phyloP scores from a whole-genome alignment of 345 rosid genomes.

The Aurinia saxatilis region DNA sequence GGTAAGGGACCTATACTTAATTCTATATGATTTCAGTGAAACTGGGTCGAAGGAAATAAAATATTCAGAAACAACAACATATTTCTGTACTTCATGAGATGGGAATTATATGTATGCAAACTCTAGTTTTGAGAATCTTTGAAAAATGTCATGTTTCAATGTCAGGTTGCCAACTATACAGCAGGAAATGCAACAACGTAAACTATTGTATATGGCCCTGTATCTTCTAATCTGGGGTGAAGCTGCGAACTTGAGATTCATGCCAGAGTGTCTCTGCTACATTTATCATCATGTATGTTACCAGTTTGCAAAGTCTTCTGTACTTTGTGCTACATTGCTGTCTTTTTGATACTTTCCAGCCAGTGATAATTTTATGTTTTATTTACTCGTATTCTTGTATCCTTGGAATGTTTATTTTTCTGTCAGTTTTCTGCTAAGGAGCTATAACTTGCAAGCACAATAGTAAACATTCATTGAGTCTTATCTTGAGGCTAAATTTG shows the following conservation, averaged over 20 bases:
- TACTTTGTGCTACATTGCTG: conserved; percentile 2
- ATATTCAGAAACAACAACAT: not conserved
- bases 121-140: not conserved
- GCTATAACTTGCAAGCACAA: not conserved
- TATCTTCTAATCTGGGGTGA: conserved; percentile 99
- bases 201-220: conserved; percentile 86
- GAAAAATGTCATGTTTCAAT: not conserved
- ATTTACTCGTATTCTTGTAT: not conserved
- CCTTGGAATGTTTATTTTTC: not conserved
- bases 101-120: conserved; percentile 8
- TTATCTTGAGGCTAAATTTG: not conserved
- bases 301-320: not conserved
- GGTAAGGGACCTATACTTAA: conserved; percentile 42
- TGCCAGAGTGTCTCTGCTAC: conserved; percentile 99
- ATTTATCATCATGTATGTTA: conserved; percentile 95
- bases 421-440: not conserved
- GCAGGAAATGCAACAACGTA: conserved; percentile 98
- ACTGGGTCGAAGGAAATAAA: not conserved
- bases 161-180: conserved; percentile 98
- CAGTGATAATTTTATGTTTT: not conserved
- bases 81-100: not conserved
- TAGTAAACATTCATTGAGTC: not conserved
- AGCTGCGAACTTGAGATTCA: conserved; percentile 96
- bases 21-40: not conserved
- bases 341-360: not conserved